Evolutionary conservation across 495 filamentous ascomycete genomes (phyloP).

Genomic region (Penicillium cinerascens): DNA sequence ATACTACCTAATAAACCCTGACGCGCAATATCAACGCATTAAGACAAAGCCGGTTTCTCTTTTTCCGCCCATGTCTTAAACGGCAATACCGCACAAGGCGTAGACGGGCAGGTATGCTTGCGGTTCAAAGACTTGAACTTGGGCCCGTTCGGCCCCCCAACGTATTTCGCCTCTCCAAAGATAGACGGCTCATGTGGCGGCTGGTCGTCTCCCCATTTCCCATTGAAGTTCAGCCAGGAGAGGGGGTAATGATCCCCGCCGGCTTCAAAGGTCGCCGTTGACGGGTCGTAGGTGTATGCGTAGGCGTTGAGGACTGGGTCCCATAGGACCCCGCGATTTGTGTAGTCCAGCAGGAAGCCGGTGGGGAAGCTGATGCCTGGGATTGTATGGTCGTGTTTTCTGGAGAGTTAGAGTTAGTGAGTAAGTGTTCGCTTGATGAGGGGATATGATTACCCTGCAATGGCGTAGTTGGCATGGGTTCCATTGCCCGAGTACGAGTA

Average conservation of each 20-base stretch:
- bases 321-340: constrained; percentile 54
- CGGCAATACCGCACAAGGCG: constrained; percentile 34
- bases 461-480: constrained; percentile 59
- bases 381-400: constrained; percentile 58
- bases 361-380: constrained; percentile 60
- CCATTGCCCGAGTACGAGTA: constrained; percentile 54
- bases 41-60: neutral
- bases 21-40: neutral
- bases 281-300: constrained; percentile 45
- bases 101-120: constrained; percentile 40
- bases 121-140: constrained; percentile 51
- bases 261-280: constrained; percentile 38
- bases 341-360: constrained; percentile 59
- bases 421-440: neutral
- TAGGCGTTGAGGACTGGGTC: constrained; percentile 51
- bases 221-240: constrained; percentile 51
- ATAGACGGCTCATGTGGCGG: constrained; percentile 50
- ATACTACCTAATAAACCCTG: neutral
- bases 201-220: constrained; percentile 57
- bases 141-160: constrained; percentile 53
- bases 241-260: constrained; percentile 41
- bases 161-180: constrained; percentile 48
- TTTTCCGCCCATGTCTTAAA: constrained; percentile 24
- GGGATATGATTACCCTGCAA: constrained; percentile 33
- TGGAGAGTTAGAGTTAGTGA: constrained; percentile 5